phyloP scores from a whole-genome alignment of 176 grass and related monocot species.

The Microstegium vimineum region DNA sequence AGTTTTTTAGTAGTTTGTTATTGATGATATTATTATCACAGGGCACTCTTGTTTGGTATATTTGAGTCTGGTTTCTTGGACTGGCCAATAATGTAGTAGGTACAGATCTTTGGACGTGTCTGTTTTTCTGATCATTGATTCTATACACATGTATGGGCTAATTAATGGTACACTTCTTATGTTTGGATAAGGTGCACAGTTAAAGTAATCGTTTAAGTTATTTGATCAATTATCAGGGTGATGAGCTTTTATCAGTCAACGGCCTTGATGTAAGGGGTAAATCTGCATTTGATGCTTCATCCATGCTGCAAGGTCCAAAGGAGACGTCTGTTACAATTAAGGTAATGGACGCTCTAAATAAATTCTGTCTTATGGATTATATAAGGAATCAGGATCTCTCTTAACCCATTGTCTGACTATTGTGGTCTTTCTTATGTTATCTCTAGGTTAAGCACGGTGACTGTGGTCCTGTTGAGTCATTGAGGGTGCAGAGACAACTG shows the following conservation, averaged over 20 bases:
- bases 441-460: slow-evolving; percentile 84
- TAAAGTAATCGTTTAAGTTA: background rate
- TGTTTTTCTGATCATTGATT: background rate
- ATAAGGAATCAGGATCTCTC: background rate
- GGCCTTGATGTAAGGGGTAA: slow-evolving; percentile 67
- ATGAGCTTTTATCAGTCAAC: slow-evolving; percentile 94
- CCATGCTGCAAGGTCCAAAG: slow-evolving; percentile 87
- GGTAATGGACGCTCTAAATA: slow-evolving; percentile 40
- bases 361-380: slow-evolving; percentile 20
- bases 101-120: background rate
- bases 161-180: background rate
- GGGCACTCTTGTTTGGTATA: slow-evolving; percentile 11
- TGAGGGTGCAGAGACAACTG: slow-evolving; percentile 91
- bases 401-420: slow-evolving; percentile 15
- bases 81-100: background rate
- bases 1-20: background rate
- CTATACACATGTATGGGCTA: background rate
- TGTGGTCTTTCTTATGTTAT: slow-evolving; percentile 22
- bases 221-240: slow-evolving; percentile 63
- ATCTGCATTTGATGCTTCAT: slow-evolving; percentile 93
- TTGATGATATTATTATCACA: background rate
- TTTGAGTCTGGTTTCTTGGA: slow-evolving; percentile 18
- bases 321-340: slow-evolving; percentile 92
- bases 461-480: slow-evolving; percentile 77
- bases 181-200: slow-evolving; percentile 10